Percentiles rank a stretch among this genome's conserved stretches.
These are phyloP conservation scores for Gracilariopsis chorda DNA, from an alignment of 23 red algal species.

Conservation along the genomic window DNA sequence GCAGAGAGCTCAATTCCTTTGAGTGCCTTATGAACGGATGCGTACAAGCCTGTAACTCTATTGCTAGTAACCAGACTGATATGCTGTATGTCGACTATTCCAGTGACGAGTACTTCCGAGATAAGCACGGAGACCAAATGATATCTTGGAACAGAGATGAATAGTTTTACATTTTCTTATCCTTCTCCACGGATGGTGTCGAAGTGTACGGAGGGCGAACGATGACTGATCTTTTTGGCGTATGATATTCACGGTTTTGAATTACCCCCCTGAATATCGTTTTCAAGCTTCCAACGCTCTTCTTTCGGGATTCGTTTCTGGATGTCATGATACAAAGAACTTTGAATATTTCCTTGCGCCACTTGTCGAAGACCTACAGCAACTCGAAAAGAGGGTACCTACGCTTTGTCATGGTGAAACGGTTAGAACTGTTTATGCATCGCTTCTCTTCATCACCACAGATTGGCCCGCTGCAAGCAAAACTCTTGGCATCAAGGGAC, in stretches of 20 bases:
- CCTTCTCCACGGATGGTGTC: neutral
- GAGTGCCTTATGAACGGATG: neutral
- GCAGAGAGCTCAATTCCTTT: neutral
- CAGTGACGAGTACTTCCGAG: neutral
- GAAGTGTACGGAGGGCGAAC: neutral
- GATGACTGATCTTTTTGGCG: neutral
- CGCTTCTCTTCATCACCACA: neutral
- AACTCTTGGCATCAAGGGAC: neutral
- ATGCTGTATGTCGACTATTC: neutral
- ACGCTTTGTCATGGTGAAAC: neutral
- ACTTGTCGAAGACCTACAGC: neutral
- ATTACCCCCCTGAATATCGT: neutral
- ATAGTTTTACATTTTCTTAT: neutral
- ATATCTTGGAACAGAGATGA: neutral
- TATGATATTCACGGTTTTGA: neutral
- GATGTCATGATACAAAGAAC: neutral
- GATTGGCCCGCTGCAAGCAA: slow-evolving; percentile 9
- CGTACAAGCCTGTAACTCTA: neutral
- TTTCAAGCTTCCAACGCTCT: neutral
- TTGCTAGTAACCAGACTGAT: neutral
- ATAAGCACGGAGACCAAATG: neutral
- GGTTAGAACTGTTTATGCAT: neutral
- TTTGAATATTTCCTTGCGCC: neutral
- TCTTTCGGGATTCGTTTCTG: neutral
- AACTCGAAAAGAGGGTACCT: neutral